These are phyloP conservation scores for Melocanna baccifera DNA, from an alignment of 176 grass and related monocot species.

Conservation along the genomic window DNA sequence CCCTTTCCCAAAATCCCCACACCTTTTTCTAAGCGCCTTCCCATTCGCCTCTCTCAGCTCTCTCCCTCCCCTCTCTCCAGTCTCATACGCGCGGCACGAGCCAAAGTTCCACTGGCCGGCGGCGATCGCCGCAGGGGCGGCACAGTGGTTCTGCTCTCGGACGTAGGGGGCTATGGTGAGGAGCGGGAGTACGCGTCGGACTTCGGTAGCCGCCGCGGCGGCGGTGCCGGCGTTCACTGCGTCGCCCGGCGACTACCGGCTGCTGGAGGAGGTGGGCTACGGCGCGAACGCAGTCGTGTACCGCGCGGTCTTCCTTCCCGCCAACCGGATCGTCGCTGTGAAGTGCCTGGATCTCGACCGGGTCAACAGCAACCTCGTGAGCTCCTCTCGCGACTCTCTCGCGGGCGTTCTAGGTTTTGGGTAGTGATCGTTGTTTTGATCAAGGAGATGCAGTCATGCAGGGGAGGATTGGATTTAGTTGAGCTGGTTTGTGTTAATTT, in stretches of 20 bases:
- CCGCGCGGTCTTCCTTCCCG: slow-evolving; percentile 68
- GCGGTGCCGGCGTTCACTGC: slow-evolving; percentile 44
- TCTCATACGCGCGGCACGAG: slow-evolving; percentile 25
- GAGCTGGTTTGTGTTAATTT: neutral
- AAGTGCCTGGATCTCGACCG: slow-evolving; percentile 97
- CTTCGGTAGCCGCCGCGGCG: neutral
- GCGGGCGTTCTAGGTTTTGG: slow-evolving; percentile 12
- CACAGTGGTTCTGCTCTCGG: neutral
- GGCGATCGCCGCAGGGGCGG: slow-evolving; percentile 30
- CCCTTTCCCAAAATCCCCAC: slow-evolving; percentile 21
- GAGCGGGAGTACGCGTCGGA: slow-evolving; percentile 20
- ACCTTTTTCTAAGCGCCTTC: neutral
- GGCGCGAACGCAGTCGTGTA: slow-evolving; percentile 92
- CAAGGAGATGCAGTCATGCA: neutral
- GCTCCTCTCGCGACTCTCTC: slow-evolving; percentile 8
- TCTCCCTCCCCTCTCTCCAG: neutral
- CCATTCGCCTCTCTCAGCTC: neutral
- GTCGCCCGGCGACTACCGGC: slow-evolving; percentile 52
- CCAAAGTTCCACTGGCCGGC: slow-evolving; percentile 16
- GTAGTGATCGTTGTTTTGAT: neutral
- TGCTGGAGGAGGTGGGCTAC: slow-evolving; percentile 84
- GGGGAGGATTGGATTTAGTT: neutral
- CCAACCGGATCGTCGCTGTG: slow-evolving; percentile 65
- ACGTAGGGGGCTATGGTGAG: neutral
- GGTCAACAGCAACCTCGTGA: slow-evolving; percentile 90